phyloP scores from a whole-genome alignment of 1,284 basidiomycete genomes.

The Hymenochaete sp. region DNA sequence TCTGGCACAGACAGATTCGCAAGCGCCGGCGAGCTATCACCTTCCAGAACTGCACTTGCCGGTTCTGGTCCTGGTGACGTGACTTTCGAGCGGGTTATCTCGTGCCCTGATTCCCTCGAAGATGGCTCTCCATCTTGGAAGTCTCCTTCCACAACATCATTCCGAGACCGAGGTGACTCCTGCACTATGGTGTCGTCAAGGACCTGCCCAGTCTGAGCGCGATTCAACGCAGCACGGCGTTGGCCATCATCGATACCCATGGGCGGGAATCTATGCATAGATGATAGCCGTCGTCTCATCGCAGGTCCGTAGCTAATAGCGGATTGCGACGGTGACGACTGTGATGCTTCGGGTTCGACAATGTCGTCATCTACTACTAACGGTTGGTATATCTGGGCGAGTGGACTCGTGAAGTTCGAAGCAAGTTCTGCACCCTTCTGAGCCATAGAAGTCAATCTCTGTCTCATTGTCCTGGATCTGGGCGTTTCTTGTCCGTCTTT shows the following conservation, averaged over 20 bases:
- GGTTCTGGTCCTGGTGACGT: slow-evolving; percentile 29
- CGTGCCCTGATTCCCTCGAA: background rate
- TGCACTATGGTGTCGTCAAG: slow-evolving; percentile 9
- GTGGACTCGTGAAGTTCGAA: slow-evolving; percentile 46
- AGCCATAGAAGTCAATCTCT: slow-evolving; percentile 40
- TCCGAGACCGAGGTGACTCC: slow-evolving; percentile 8
- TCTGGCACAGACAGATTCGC: slow-evolving; percentile 18
- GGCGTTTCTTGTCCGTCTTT: slow-evolving; percentile 15
- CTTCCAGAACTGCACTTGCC: slow-evolving; percentile 35
- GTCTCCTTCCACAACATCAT: slow-evolving; percentile 5
- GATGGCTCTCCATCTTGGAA: background rate
- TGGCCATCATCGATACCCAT: slow-evolving; percentile 10
- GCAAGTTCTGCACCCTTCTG: slow-evolving; percentile 34
- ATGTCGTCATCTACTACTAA: slow-evolving; percentile 45
- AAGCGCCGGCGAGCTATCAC: slow-evolving; percentile 24
- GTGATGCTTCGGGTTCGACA: slow-evolving; percentile 4
- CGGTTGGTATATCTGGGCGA: slow-evolving; percentile 67
- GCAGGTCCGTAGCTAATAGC: slow-evolving; percentile 41
- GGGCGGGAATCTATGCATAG: slow-evolving; percentile 26
- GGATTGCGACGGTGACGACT: background rate
- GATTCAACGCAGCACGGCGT: slow-evolving; percentile 11
- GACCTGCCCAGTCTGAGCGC: slow-evolving; percentile 10
- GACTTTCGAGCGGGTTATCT: no score
- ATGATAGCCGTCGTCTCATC: slow-evolving; percentile 47
- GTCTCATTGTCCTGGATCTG: slow-evolving; percentile 27